Percentiles rank a stretch among this genome's conserved stretches.
These are phyloP conservation scores for Botrytis squamosa DNA, from an alignment of 2,329 filamentous ascomycete genomes.

Conservation along the genomic window DNA sequence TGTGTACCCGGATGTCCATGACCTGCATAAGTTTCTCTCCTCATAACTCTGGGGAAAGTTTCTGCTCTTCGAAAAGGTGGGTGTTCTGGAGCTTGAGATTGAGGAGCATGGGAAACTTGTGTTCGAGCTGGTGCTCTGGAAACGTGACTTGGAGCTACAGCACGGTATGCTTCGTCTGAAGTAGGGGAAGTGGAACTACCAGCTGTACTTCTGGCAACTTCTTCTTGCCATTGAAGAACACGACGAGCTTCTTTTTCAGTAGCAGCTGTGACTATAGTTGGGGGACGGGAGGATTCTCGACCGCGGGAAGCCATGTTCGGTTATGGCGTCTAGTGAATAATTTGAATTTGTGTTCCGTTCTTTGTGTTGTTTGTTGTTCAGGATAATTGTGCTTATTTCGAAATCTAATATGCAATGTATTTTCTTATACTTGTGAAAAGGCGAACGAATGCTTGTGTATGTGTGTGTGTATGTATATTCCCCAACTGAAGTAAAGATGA, in stretches of 20 bases:
- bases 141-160: constrained; percentile 17
- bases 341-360: not conserved
- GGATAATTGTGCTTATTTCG: not conserved
- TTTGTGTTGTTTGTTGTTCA: not conserved
- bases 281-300: constrained; percentile 10
- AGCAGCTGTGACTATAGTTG: constrained; percentile 32
- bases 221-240: constrained; percentile 47
- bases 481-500: not conserved
- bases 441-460: not conserved
- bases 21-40: not conserved
- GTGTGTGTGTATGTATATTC: not conserved
- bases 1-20: not conserved
- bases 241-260: constrained; percentile 37
- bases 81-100: not conserved
- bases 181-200: constrained; percentile 10
- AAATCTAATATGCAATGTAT: not conserved
- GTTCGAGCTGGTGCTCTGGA: constrained; percentile 4
- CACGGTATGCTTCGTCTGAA: constrained; percentile 9
- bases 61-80: constrained; percentile 22
- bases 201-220: constrained; percentile 39
- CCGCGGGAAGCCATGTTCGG: constrained; percentile 4
- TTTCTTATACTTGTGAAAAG: not conserved
- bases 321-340: not conserved
- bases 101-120: constrained; percentile 2
- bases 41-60: constrained; percentile 19